Base-by-base conservation (phyloP, 768 basidiomycete genomes). In the Macrolepiota albuminosa region DNA sequence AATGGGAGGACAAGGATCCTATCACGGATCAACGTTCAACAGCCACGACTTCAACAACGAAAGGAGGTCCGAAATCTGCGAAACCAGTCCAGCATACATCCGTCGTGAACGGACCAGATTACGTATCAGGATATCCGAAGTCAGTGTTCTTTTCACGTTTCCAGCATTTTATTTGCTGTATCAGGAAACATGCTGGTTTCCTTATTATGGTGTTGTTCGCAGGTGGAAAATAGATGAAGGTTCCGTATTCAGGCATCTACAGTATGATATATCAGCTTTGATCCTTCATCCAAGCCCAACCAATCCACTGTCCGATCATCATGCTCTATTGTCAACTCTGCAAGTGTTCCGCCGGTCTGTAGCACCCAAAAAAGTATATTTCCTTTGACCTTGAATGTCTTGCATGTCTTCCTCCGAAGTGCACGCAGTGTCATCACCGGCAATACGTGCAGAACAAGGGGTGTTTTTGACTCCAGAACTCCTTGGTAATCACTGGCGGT, bases 201-300 rank as follows among this genome's bases (percentile, higher is more conserved):
- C 21, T 11, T n/a, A 5, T 29, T 29, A 29, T 29, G 42, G 8
- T 42, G 18, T 1, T 42, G 33, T 18, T 34, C 33, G 1, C 11
- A 36, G 50, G 26, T 4, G 18, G 26, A 16, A 4, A 18, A 39
- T 39, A 40, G 26, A 39, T 52, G 18, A 5, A 29, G 7, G 10
- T 36, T 51, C 34, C n/a, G 34, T 36, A 21, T 37, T 51, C 59
- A 63, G 58, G 54, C 64, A 39, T 67, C 64, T 47, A 60, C 11
- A 31, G 64, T 54, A 31, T 68, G 66, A 65, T 75, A 81, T 58
- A 79, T 37, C 51, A 81, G 69, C 57, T 70, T 70, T 50, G 78
- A 75, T 31, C 73, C 81, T 8, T 81, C 78, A 59, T 91, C 88
- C 40, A 93, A 67, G 6, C 91, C 90, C 68, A 86, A 81, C 88